Evolutionary conservation across 371 early-diverging fungal species (phyloP).

Genomic region (Zopfochytrium polystomum): DNA sequence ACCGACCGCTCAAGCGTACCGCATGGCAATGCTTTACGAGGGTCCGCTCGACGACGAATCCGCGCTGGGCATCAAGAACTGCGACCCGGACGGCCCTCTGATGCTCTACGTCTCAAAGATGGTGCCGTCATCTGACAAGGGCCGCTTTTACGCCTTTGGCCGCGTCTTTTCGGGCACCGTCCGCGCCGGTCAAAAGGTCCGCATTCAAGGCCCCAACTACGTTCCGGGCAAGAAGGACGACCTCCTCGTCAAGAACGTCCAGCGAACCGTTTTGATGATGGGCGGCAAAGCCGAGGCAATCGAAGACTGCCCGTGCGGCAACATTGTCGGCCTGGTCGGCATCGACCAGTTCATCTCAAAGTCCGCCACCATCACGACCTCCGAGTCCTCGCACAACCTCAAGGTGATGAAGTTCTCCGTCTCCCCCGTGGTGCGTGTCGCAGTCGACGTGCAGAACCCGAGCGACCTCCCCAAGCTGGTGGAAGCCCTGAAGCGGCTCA

Average conservation of each 20-base stretch:
- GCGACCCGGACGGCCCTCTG: constrained; percentile 95
- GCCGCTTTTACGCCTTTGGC: constrained; percentile 99
- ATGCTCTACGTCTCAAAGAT: constrained; percentile 99
- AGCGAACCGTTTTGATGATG: constrained; percentile 99
- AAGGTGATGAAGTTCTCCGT: constrained; percentile 99
- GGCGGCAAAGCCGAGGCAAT: constrained; percentile 97
- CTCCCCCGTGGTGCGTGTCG: constrained; percentile 97
- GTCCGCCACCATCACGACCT: constrained; percentile 98
- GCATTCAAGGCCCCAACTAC: constrained; percentile 99
- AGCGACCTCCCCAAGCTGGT: constrained; percentile 98
- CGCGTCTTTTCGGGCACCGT: constrained; percentile 99
- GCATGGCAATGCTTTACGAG: constrained; percentile 95
- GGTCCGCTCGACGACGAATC: constrained; percentile 97
- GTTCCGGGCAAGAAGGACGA: constrained; percentile 91
- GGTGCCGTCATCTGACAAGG: constrained; percentile 99
- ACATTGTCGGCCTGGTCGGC: constrained; percentile 99
- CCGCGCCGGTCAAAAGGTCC: constrained; percentile 97
- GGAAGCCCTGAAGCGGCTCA: constrained; percentile 97
- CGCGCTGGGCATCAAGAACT: constrained; percentile 83
- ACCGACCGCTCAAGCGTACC: constrained; percentile 90
- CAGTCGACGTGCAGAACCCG: constrained; percentile 96
- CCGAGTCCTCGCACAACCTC: constrained; percentile 92
- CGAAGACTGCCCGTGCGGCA: constrained; percentile 99
- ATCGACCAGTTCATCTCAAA: constrained; percentile 99
- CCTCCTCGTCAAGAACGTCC: constrained; percentile 92